Conservation (phyloP, 768 basidiomycete genomes). For the Heimioporus sp. region DNA sequence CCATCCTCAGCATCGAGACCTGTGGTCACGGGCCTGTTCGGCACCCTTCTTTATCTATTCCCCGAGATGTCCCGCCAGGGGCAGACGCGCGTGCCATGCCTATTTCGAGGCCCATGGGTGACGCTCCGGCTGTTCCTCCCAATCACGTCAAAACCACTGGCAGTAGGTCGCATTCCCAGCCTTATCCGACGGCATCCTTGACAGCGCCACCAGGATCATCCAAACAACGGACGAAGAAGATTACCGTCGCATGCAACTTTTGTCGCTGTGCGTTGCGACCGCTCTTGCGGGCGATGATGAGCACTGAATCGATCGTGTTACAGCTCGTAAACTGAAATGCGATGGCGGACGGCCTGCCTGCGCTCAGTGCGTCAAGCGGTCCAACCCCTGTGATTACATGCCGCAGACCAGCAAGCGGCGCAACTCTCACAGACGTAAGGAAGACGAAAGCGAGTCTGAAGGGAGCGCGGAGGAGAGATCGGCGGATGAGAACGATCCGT, state of each 20-base stretch:
- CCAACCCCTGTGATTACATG: conserved; percentile 78
- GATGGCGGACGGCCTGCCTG: conserved; percentile 85
- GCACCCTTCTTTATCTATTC: conserved; percentile 43
- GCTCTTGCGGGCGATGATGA: conserved; percentile 9
- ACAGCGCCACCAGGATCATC: conserved; percentile 44
- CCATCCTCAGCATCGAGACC: conserved; percentile 63
- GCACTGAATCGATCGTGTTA: conserved; percentile 20
- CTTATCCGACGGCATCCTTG: conserved; percentile 11
- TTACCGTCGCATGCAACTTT: conserved; percentile 88
- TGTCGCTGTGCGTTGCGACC: conserved; percentile 69
- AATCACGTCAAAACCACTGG: conserved; percentile 33
- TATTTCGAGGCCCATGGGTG: conserved; percentile 38
- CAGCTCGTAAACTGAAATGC: conserved; percentile 87
- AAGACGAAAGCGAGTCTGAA: conserved; percentile 57
- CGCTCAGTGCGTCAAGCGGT: conserved; percentile 76
- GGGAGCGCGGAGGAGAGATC: conserved; percentile 63
- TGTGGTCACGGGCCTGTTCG: conserved; percentile 43
- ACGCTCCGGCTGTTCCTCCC: conserved; percentile 27
- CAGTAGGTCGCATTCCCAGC: conserved; percentile 33
- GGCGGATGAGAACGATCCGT: conserved; percentile 47
- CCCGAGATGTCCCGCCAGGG: conserved; percentile 47
- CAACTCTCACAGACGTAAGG: conserved; percentile 59
- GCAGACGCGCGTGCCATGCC: conserved; percentile 44
- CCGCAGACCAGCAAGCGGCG: conserved; percentile 71
- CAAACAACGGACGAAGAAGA: conserved; percentile 78